Evolutionary conservation across 1,284 basidiomycete species (phyloP).

Genomic region (Apiotrichum mycotoxinovorans): DNA sequence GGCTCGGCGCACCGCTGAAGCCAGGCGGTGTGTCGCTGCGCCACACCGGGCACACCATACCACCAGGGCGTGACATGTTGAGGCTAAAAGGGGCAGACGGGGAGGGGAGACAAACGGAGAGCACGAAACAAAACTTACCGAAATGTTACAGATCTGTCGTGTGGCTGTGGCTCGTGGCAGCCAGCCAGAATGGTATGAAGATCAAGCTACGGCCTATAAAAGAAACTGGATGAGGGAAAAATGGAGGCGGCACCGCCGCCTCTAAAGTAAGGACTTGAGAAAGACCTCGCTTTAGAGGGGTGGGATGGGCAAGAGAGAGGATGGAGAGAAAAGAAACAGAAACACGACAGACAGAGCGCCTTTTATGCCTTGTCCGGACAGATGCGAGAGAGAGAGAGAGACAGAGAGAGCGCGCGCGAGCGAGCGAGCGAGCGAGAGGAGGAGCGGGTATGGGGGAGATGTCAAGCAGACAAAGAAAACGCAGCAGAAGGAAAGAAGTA

Average conservation of each 20-base stretch:
- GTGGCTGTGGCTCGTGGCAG: too few species aligned
- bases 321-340: background rate
- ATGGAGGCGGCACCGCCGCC: constrained; percentile 12
- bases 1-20: too few species aligned
- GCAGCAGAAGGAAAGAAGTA: too few species aligned
- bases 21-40: too few species aligned
- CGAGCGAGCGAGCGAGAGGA: background rate
- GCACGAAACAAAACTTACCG: too few species aligned
- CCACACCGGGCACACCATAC: too few species aligned
- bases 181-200: background rate
- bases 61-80: too few species aligned
- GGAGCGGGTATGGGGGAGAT: background rate
- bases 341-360: background rate
- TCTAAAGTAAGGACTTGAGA: background rate
- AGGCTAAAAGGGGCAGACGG: too few species aligned
- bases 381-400: constrained; percentile 53
- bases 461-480: too few species aligned
- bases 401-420: constrained; percentile 31
- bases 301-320: background rate
- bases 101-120: background rate
- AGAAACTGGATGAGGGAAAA: background rate
- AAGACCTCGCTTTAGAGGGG: background rate
- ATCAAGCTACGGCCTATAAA: background rate
- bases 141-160: too few species aligned
- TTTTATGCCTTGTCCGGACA: constrained; percentile 40